These are phyloP conservation scores for Limnomonas spitsbergensis DNA, from an alignment of 139 green algal genomes.

Conservation along the genomic window DNA sequence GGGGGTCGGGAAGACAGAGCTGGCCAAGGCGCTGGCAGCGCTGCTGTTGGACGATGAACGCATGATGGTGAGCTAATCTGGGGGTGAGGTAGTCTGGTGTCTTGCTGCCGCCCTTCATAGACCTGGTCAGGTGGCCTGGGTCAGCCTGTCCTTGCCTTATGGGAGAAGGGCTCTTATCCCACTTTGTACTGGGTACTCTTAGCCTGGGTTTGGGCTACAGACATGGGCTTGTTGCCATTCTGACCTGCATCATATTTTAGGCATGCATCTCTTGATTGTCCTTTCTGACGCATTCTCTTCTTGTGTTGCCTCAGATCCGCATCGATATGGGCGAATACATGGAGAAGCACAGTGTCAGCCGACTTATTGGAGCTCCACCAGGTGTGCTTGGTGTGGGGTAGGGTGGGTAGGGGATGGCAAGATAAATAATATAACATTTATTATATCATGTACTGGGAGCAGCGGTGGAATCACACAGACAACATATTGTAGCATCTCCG, in stretches of 20 bases:
- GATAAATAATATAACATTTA: too few relatives aligned
- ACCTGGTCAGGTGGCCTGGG: not conserved
- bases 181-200: too few relatives aligned
- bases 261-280: too few relatives aligned
- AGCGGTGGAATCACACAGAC: too few relatives aligned
- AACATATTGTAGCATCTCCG: too few relatives aligned
- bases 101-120: too few relatives aligned
- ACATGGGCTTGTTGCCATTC: too few relatives aligned
- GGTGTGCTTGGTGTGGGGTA: conserved; percentile 84
- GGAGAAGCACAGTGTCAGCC: conserved; percentile 88
- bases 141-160: not conserved
- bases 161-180: not conserved
- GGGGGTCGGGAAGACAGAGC: conserved; percentile 96
- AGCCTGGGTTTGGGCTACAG: too few relatives aligned
- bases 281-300: too few relatives aligned
- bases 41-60: conserved; percentile 88
- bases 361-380: conserved; percentile 88
- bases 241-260: too few relatives aligned
- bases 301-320: conserved; percentile 46
- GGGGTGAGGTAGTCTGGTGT: too few relatives aligned
- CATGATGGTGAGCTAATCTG: conserved; percentile 79
- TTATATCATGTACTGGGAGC: too few relatives aligned
- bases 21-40: conserved; percentile 87
- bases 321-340: conserved; percentile 98
- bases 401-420: not conserved